Base-by-base conservation (phyloP, 345 rosid genomes). In the Lagerstroemia speciosa region DNA sequence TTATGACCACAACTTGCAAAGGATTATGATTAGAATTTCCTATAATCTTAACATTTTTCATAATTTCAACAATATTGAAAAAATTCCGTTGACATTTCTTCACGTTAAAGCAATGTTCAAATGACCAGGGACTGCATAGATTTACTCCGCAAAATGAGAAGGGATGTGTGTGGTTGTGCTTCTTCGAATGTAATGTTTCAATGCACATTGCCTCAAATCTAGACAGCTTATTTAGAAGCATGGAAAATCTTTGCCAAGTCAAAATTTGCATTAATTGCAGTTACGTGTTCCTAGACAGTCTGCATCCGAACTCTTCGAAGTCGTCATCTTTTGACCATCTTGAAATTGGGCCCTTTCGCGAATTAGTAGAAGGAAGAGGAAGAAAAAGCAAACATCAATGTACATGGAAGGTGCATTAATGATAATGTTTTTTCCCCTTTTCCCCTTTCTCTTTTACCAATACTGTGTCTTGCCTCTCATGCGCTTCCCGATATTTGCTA, bases 271-370 rank as follows among this genome's bases (percentile, higher is more conserved):
- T 64, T 75, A 69, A 73, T 52, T 20, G 17, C 61, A 0, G 45
- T 32, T 36, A 69, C 65, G 30, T 45, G 24, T 67, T 68, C 45
- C 66, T 12, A 64, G 34, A 27, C 17, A 17, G 65, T 4, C 14
- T 64, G 53, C 41, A 41, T 69, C 62, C n/a, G 53, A 48, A 43
- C 43, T n/a, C 45, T 32, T 52, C 50, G 11, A 61, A 8, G 19
- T 12, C 24, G 6, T 40, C 5, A 48, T 66, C 61, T 6, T 64
- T 73, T 76, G 63, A 74, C 79, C 67, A 50, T 72, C 79, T 79
- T 72, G 79, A 73, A 68, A 68, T 67, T 67, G 41, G 78, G 74
- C 48, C 17, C 43, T 27, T 40, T 27, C 8, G 30, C 30, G 15
- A 29, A 7, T 38, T 30, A 14, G 8, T 36, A 9, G 38, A 9